Conservation (phyloP, 805 yeast genomes). For the Kodamaea nitidulidarum region DNA sequence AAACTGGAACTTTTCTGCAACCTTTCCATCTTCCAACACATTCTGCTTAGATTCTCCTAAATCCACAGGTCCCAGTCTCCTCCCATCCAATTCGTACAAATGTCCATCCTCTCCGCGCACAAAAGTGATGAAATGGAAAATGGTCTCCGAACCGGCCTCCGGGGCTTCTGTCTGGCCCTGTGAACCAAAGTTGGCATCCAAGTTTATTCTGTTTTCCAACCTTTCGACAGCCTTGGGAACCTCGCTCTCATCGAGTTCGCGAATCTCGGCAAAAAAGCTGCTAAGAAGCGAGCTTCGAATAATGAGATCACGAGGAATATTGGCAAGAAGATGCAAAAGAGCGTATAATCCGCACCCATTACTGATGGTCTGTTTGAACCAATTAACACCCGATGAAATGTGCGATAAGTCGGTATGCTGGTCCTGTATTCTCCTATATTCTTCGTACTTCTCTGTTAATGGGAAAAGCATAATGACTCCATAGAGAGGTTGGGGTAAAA, state of each 20-base stretch:
- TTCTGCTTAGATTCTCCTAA: slow-evolving; percentile 48
- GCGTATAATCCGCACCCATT: slow-evolving; percentile 96
- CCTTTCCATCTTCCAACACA: slow-evolving; percentile 48
- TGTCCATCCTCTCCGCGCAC: slow-evolving; percentile 53
- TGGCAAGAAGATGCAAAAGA: slow-evolving; percentile 56
- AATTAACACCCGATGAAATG: slow-evolving; percentile 42
- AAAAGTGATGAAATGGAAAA: slow-evolving; percentile 76
- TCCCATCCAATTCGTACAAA: slow-evolving; percentile 84
- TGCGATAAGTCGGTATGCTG: slow-evolving; percentile 16
- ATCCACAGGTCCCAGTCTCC: slow-evolving; percentile 71
- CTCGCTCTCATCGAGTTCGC: slow-evolving; percentile 23
- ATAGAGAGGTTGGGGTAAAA: slow-evolving; percentile 75
- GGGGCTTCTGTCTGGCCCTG: slow-evolving; percentile 72
- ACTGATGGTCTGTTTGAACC: slow-evolving; percentile 81
- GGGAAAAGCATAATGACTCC: slow-evolving; percentile 85
- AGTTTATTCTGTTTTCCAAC: slow-evolving; percentile 38
- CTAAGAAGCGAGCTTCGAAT: slow-evolving; percentile 34
- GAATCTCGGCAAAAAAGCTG: slow-evolving; percentile 15
- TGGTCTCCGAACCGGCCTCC: slow-evolving; percentile 44
- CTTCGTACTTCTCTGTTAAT: slow-evolving; percentile 58
- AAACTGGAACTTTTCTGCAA: slow-evolving; percentile 55
- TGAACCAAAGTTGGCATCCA: slow-evolving; percentile 43
- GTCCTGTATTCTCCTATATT: slow-evolving; percentile 42
- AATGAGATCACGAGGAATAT: slow-evolving; percentile 44
- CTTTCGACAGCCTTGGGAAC: slow-evolving; percentile 43